Evolutionary conservation across 148 eudicot species (phyloP), one percentile per base, ranked within the genome.

Genomic region (Camellia japonica): DNA sequence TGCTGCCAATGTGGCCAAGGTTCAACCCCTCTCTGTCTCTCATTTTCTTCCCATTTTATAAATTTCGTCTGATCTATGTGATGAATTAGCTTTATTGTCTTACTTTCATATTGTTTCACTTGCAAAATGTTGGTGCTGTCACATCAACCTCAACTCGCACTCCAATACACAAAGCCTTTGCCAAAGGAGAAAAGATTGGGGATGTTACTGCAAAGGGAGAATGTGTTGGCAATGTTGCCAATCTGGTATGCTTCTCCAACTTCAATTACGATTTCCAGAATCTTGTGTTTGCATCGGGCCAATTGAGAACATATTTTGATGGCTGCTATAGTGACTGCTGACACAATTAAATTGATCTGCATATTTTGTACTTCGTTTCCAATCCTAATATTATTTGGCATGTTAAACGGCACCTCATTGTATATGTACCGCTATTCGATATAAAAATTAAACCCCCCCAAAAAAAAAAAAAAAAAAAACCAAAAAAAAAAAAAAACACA

Each of bases 1-100:
- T 88, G 95, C 91, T 81, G 99, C 99, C 78, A 96, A 96, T 82
- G 93, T 96, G 42, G 93, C 91, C 55, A 96, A 96, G 98, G 99
- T 93, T 68, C 56, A 74, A 30, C 61, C 59, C 42, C 42, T 64
- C 15, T 19, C 41, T 64, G 13, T 64, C 68, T 64, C 68, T 64
- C 20, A 3, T 23, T 19, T 23, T 64, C 42, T 64, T 20, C 11
- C 12, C 68, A 64, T 64, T 60, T n/a, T 8, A 20, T 6, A 7
- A 19, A 64, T 64, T 23, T 0, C 23, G 23, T 23, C 23, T 23
- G 23, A 23, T 23, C 23, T 64, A 12, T 64, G 38, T 20, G 38
- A 7, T 64, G 68, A 67, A 67, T 67, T 23, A 8, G 41, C 18
- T 10, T 19, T 19, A 42, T 19, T 19, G 15, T 42, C 4, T 60